Conservation (phyloP, 441 rosid genomes). For the Euphorbia schlechtendalii region DNA sequence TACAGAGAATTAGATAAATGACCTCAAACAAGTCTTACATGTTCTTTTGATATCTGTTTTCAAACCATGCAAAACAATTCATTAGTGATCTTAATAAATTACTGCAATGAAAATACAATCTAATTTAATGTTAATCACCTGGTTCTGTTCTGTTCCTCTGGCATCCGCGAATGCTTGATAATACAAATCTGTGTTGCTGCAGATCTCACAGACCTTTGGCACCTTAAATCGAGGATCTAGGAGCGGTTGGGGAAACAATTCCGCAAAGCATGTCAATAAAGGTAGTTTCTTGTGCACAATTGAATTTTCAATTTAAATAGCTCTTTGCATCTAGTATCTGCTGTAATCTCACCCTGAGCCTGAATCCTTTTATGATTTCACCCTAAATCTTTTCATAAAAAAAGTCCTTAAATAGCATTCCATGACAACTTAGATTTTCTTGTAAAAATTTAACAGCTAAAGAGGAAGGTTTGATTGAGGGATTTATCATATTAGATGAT, state of each 20-base stretch:
- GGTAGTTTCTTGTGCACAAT: conserved; percentile 23
- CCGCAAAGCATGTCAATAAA: conserved; percentile 30
- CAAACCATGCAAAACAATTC: background rate
- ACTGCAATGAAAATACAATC: background rate
- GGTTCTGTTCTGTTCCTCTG: background rate
- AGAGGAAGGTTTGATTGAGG: background rate
- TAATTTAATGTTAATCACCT: background rate
- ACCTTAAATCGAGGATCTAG: conserved; percentile 38
- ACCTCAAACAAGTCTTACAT: no score
- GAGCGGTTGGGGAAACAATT: conserved; percentile 48
- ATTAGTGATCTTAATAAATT: background rate
- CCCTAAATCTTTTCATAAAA: background rate
- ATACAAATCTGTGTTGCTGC: conserved; percentile 22
- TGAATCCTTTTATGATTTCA: background rate
- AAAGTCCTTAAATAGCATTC: no score
- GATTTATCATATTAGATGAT: background rate
- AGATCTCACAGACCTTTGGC: conserved; percentile 53
- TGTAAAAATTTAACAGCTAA: background rate
- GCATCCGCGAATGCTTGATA: background rate
- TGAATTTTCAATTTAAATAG: background rate
- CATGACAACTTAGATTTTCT: background rate
- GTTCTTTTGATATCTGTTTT: background rate
- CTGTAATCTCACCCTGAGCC: background rate
- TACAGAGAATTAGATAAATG: background rate
- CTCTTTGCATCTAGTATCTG: background rate